These are phyloP conservation scores for Zarea fungicola DNA, from an alignment of 2,329 filamentous ascomycete species.

Conservation along the genomic window DNA sequence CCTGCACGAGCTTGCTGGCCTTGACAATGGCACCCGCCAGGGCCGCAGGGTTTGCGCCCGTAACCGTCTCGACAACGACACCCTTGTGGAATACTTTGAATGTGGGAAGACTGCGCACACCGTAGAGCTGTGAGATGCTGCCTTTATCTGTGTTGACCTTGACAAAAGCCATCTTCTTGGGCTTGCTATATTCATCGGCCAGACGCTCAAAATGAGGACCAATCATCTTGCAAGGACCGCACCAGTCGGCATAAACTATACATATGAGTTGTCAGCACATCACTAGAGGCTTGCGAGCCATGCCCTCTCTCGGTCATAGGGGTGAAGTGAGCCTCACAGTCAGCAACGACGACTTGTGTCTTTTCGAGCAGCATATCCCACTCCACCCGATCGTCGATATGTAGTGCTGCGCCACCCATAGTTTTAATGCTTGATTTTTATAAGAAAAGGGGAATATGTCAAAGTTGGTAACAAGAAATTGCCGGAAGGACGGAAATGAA, in stretches of 20 bases:
- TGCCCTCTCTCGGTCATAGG: background rate
- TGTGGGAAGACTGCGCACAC: constrained; percentile 84
- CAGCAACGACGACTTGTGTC: constrained; percentile 12
- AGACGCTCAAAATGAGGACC: constrained; percentile 85
- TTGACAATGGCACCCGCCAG: constrained; percentile 74
- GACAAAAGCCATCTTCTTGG: constrained; percentile 78
- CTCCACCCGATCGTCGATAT: constrained; percentile 10
- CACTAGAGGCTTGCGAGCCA: too few species aligned
- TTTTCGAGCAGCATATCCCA: constrained; percentile 12
- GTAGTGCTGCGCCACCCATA: background rate
- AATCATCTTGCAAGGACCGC: constrained; percentile 87
- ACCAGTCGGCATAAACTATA: constrained; percentile 91
- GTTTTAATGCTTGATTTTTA: background rate
- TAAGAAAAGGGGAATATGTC: background rate
- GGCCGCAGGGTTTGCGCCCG: constrained; percentile 72
- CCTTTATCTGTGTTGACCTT: constrained; percentile 86
- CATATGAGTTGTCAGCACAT: too few species aligned
- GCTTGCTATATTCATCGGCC: constrained; percentile 70
- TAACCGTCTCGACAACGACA: constrained; percentile 66
- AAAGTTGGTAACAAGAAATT: background rate
- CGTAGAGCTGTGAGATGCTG: constrained; percentile 70
- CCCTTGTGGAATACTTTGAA: constrained; percentile 86
- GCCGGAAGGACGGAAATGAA: too few species aligned
- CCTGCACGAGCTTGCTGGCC: constrained; percentile 49
- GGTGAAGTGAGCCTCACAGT: constrained; percentile 9